Evolutionary conservation across 2,329 filamentous ascomycete genomes (phyloP).

Genomic region (Capronia coronata): DNA sequence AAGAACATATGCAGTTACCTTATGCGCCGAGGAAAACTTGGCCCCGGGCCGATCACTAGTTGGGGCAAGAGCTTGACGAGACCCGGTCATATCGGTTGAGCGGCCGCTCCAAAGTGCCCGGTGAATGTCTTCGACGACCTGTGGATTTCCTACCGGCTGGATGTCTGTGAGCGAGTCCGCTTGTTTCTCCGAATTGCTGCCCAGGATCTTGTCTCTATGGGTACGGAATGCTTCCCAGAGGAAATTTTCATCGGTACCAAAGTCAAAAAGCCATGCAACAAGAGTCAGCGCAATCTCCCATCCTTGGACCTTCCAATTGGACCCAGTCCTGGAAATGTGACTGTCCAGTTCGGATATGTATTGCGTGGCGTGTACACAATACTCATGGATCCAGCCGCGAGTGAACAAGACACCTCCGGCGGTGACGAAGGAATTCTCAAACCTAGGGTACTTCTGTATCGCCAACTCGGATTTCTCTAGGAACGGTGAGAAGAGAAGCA

Average conservation of each 20-base stretch:
- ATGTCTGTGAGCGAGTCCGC: neutral
- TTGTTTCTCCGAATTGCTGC: conserved; percentile 5
- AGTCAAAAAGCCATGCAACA: conserved; percentile 51
- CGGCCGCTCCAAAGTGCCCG: conserved; percentile 25
- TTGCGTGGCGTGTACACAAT: conserved; percentile 35
- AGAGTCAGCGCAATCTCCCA: conserved; percentile 51
- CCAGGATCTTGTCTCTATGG: conserved; percentile 13
- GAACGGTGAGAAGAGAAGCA: conserved; percentile 49
- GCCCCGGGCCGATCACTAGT: conserved; percentile 22
- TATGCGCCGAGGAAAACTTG: conserved; percentile 24
- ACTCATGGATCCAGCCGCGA: conserved; percentile 33
- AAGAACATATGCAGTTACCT: conserved; percentile 36
- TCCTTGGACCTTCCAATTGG: conserved; percentile 49
- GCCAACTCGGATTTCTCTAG: conserved; percentile 36
- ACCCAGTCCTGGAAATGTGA: conserved; percentile 43
- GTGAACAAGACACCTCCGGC: conserved; percentile 48
- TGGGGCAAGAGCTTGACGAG: conserved; percentile 9
- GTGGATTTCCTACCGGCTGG: conserved; percentile 10
- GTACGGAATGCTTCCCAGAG: conserved; percentile 31
- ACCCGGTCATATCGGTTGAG: conserved; percentile 4
- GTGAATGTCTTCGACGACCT: conserved; percentile 14
- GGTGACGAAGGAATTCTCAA: conserved; percentile 48
- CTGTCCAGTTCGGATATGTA: conserved; percentile 44
- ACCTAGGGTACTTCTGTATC: conserved; percentile 29
- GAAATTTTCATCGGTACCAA: conserved; percentile 40